Conservation (phyloP, 1,284 basidiomycete species). For the Pulveroboletus sp. region DNA sequence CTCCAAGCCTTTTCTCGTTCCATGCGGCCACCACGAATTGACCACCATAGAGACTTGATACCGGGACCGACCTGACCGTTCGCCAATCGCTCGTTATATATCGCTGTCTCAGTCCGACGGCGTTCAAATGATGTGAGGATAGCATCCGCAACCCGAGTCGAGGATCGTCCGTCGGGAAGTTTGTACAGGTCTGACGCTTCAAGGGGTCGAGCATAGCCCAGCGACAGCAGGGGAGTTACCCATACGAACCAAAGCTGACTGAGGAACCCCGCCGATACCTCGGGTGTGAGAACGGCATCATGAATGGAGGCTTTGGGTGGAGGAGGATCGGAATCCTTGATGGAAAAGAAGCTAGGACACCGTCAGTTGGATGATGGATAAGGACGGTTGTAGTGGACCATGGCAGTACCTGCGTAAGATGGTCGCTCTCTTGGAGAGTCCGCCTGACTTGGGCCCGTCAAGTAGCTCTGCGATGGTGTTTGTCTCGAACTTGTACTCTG, state of each 20-base stretch:
- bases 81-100: constrained; percentile 70
- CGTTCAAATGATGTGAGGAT: constrained; percentile 69
- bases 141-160: constrained; percentile 58
- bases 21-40: constrained; percentile 50
- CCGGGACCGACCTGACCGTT: constrained; percentile 66
- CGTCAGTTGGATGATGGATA: constrained; percentile 2
- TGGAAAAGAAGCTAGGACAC: constrained; percentile 15
- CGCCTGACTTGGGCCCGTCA: neutral
- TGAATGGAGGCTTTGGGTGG: constrained; percentile 47
- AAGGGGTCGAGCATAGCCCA: constrained; percentile 75
- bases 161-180: constrained; percentile 64
- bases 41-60: constrained; percentile 59
- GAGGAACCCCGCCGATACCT: constrained; percentile 46
- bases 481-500: constrained; percentile 1
- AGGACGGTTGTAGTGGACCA: neutral
- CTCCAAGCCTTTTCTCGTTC: constrained; percentile 66
- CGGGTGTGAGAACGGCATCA: constrained; percentile 49
- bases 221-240: constrained; percentile 71
- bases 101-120: constrained; percentile 59
- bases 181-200: constrained; percentile 86
- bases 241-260: constrained; percentile 57
- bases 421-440: neutral
- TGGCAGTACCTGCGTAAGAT: constrained; percentile 12
- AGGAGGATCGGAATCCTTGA: constrained; percentile 32
- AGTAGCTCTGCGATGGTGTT: neutral